Percentiles rank a stretch among this genome's conserved stretches.
Conservation (phyloP, 1,139 yeast genomes). For the Hyphopichia fennica region DNA sequence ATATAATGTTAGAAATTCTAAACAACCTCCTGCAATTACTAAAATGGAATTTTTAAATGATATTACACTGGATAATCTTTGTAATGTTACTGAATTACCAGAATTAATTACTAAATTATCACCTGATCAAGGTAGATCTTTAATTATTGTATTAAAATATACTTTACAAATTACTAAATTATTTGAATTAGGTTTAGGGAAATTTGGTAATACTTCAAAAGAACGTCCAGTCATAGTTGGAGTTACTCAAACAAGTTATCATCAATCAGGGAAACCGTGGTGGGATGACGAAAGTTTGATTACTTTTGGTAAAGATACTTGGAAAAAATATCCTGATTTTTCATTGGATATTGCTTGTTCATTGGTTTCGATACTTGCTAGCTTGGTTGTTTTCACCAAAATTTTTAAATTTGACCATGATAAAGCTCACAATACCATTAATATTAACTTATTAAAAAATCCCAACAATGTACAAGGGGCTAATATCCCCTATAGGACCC, state of each 20-base stretch:
- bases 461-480: too few species aligned
- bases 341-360: conserved; percentile 24
- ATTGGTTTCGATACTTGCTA: conserved; percentile 26
- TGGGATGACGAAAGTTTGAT: conserved; percentile 25
- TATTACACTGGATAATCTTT: conserved; percentile 16
- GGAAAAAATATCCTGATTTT: conserved; percentile 41
- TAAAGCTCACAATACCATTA: not conserved
- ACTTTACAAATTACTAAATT: conserved; percentile 16
- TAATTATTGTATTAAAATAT: not conserved
- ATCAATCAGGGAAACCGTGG: conserved; percentile 13
- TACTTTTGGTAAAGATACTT: conserved; percentile 28
- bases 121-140: not conserved
- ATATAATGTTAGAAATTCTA: conserved; percentile 1
- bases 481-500: too few species aligned
- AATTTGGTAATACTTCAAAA: conserved; percentile 10
- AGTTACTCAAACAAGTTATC: conserved; percentile 9
- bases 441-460: too few species aligned
- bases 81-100: conserved; percentile 17
- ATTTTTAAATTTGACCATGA: conserved; percentile 15
- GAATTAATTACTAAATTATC: not conserved
- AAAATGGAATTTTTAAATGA: conserved; percentile 14
- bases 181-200: conserved; percentile 31
- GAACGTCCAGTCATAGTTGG: conserved; percentile 6
- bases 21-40: not conserved
- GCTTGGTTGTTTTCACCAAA: conserved; percentile 26